Conservation (phyloP, 305 asterid genomes). For the Fraxinus velutina region DNA sequence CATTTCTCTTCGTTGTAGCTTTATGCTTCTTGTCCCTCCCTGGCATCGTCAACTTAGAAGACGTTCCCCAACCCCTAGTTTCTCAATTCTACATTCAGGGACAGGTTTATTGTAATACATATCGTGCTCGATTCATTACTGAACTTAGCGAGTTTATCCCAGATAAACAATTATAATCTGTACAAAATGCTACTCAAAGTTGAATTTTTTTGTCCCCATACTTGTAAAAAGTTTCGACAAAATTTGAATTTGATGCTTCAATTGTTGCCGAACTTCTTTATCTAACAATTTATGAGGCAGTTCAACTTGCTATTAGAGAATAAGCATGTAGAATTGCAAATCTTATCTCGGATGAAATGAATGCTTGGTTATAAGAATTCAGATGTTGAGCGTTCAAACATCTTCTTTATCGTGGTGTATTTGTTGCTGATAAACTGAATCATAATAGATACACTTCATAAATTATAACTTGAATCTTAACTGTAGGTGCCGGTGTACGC, state of each 20-base stretch:
- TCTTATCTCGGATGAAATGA: too few species aligned
- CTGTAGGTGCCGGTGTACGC: neutral
- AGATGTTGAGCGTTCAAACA: neutral
- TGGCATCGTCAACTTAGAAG: neutral
- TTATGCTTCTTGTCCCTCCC: neutral
- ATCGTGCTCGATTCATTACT: neutral
- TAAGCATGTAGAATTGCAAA: neutral
- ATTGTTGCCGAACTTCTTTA: neutral
- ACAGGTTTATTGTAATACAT: neutral
- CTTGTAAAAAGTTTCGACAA: neutral
- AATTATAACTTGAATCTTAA: neutral
- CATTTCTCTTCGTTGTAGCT: neutral
- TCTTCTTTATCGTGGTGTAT: neutral
- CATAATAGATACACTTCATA: neutral
- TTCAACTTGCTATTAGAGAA: neutral
- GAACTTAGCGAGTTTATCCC: neutral
- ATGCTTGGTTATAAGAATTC: neutral
- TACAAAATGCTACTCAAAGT: neutral
- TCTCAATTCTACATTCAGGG: neutral
- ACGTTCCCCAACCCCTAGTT: neutral
- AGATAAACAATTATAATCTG: neutral
- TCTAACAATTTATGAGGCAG: neutral
- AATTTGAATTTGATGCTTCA: neutral
- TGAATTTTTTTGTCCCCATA: neutral
- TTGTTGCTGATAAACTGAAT: neutral